Evolutionary conservation across 2,329 filamentous ascomycete species (phyloP).

Genomic region (Aspergillus sp.): DNA sequence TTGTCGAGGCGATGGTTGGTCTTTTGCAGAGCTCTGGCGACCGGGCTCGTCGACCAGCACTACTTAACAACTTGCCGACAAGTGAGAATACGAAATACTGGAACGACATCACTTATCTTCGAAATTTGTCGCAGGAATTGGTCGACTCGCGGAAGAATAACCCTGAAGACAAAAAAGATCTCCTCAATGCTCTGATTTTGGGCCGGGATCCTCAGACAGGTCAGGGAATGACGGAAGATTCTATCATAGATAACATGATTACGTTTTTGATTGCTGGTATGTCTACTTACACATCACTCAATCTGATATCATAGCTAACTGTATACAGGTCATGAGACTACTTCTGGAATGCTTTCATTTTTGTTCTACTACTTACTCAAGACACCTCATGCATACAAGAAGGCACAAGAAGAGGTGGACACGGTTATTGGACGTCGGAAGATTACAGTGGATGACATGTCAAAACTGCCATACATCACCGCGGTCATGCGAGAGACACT

Average conservation of each 20-base stretch:
- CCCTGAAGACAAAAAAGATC: constrained; percentile 57
- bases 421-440: constrained; percentile 55
- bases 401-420: constrained; percentile 65
- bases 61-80: constrained; percentile 42
- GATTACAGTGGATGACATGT: constrained; percentile 57
- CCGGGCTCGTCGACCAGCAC: constrained; percentile 45
- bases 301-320: background rate
- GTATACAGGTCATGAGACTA: constrained; percentile 62
- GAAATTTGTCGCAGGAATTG: constrained; percentile 55
- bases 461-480: constrained; percentile 62
- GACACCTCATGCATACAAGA: constrained; percentile 55
- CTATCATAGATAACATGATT: constrained; percentile 65
- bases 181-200: constrained; percentile 65
- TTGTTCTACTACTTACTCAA: constrained; percentile 61
- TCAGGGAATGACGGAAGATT: constrained; percentile 57
- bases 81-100: constrained; percentile 27
- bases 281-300: background rate
- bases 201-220: constrained; percentile 65
- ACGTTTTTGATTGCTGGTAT: constrained; percentile 64
- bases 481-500: constrained; percentile 62
- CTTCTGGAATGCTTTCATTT: constrained; percentile 63
- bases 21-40: constrained; percentile 55
- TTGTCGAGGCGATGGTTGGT: constrained; percentile 63
- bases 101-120: constrained; percentile 40
- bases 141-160: constrained; percentile 54